Base-by-base conservation (phyloP, 2,329 filamentous ascomycete genomes). In the Pleoardoris graminearum region DNA sequence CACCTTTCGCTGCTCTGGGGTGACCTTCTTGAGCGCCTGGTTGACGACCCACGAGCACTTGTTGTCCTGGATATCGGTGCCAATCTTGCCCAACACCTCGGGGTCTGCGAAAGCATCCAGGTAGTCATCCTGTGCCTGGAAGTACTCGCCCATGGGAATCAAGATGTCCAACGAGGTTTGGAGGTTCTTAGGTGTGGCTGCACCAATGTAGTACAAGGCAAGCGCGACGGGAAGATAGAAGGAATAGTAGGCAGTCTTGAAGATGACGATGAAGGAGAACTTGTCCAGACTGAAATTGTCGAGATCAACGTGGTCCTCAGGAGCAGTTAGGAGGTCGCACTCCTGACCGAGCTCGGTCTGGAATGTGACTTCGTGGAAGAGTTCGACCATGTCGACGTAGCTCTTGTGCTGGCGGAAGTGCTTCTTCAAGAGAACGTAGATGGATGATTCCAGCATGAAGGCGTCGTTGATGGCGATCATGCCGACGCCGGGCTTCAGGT, bases 1-100 rank as follows among this genome's bases (percentile, higher is more conserved):
- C 33, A 95, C 76, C 77, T 89, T 82, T 70, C 91, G 86, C 82
- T 99, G 94, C 74, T 93, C 91, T 1, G 90, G 86, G 2, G 83
- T 92, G 60, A 85, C 89, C 57, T 88, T 83, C 73, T 86, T 82
- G 54, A 99, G 82, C 41, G 94, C 94, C 77, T 96, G 88, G 83
- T 99, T 99, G 76, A 99, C 84, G 54, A 99, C 80, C 94, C 94
- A 99, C 36, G 90, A 95, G 83, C 94, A 99, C 84, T 99, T 99
- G 85, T 99, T 99, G 80, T 99, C 94, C 82, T 92, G 87, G 76
- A 99, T 99, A 71, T 99, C 94, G 55, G 94, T 99, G 62, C 94
- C 94, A 61, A 97, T 96, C 85, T 99, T 99, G 76, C 94, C 94
- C 73, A 99, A 94, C 69, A 91, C 85, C 68, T 91, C 85, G 33